Conservation (phyloP, 352 stramenopile genomes). For the Pythium phragmitis region DNA sequence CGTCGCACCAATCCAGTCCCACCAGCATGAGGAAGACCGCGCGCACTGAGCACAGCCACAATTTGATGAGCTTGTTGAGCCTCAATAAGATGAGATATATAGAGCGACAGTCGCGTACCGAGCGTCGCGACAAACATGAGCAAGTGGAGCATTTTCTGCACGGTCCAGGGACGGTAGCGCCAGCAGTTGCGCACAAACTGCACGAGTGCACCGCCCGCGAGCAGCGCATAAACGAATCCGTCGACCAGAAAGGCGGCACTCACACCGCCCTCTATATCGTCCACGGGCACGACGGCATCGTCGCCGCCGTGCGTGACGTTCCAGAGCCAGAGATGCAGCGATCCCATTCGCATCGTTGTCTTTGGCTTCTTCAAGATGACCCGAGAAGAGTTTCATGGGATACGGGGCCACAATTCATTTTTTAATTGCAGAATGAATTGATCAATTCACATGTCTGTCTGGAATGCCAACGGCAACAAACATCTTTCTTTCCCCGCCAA, state of each 20-base stretch:
- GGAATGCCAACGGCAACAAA: neutral
- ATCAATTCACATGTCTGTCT: constrained; percentile 3
- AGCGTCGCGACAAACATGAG: constrained; percentile 81
- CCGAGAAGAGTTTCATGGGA: neutral
- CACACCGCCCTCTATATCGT: constrained; percentile 52
- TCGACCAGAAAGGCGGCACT: constrained; percentile 66
- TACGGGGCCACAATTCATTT: constrained; percentile 19
- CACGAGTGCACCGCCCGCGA: constrained; percentile 51
- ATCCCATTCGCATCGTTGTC: neutral
- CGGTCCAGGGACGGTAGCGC: constrained; percentile 80
- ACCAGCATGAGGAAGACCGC: constrained; percentile 73
- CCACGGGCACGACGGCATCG: constrained; percentile 25
- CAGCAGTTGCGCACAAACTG: constrained; percentile 85
- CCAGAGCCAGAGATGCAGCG: constrained; percentile 26
- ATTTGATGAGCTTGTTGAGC: neutral
- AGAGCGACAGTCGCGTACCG: constrained; percentile 29
- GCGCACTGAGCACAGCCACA: constrained; percentile 34
- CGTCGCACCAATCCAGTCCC: constrained; percentile 79
- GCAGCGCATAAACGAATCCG: constrained; percentile 62
- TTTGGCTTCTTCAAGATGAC: constrained; percentile 17
- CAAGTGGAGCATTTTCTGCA: constrained; percentile 87
- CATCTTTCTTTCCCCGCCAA: neutral
- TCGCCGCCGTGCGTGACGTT: constrained; percentile 12
- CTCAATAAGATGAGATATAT: neutral
- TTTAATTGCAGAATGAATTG: constrained; percentile 22